Conservation (phyloP, 1,139 yeast genomes). For the Blastobotrys capitulatus region DNA sequence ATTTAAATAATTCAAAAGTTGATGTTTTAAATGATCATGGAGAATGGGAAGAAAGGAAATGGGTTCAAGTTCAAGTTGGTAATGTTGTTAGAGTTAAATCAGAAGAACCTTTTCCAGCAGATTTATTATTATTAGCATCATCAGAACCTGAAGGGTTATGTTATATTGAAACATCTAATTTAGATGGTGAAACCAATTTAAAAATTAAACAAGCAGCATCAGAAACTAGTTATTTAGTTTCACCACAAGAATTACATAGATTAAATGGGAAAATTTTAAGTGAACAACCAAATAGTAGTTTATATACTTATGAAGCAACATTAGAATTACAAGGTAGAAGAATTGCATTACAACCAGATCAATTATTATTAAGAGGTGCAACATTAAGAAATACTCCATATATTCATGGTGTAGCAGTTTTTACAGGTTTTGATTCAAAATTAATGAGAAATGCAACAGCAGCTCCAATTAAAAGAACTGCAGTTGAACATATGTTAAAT, state of each 20-base stretch:
- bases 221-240: slow-evolving; percentile 71
- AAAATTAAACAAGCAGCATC: slow-evolving; percentile 84
- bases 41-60: slow-evolving; percentile 57
- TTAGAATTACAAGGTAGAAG: slow-evolving; percentile 50
- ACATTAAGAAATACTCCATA: slow-evolving; percentile 90
- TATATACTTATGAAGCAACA: slow-evolving; percentile 94
- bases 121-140: slow-evolving; percentile 72
- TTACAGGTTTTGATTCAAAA: slow-evolving; percentile 98
- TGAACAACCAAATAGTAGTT: slow-evolving; percentile 91
- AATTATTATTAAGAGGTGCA: slow-evolving; percentile 89
- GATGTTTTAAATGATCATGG: slow-evolving; percentile 58
- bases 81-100: slow-evolving; percentile 80
- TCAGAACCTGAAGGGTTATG: slow-evolving; percentile 98
- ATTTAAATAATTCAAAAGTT: slow-evolving; percentile 73
- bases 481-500: slow-evolving; percentile 93
- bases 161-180: slow-evolving; percentile 93
- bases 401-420: slow-evolving; percentile 89
- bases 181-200: slow-evolving; percentile 96
- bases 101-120: slow-evolving; percentile 95
- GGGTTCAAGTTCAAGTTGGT: slow-evolving; percentile 90
- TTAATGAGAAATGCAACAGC: slow-evolving; percentile 99
- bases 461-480: slow-evolving; percentile 94
- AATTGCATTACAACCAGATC: slow-evolving; percentile 83
- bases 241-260: slow-evolving; percentile 55
- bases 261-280: slow-evolving; percentile 59